Conservation (phyloP, 192 early-diverging fungal species). For the Thamnidium elegans region DNA sequence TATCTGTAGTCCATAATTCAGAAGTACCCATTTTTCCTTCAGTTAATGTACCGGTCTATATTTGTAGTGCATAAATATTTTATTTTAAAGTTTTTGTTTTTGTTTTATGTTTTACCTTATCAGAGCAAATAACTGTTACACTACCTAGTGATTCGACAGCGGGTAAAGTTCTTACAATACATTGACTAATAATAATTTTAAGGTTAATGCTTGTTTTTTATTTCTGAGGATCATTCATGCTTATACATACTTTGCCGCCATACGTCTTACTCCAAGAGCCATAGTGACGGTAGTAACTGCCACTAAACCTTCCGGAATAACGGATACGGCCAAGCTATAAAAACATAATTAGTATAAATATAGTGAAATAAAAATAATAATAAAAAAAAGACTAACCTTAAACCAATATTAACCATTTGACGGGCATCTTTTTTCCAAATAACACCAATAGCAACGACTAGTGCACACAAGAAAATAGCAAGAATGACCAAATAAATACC, state of each 20-base stretch:
- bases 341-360: slow-evolving; percentile 2
- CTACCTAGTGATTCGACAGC: slow-evolving; percentile 95
- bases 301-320: slow-evolving; percentile 97
- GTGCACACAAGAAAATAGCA: slow-evolving; percentile 74
- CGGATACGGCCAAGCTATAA: slow-evolving; percentile 80
- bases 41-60: slow-evolving; percentile 80
- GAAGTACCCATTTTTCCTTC: slow-evolving; percentile 96
- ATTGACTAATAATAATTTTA: slow-evolving; percentile 48
- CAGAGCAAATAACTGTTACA: slow-evolving; percentile 96
- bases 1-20: slow-evolving; percentile 78
- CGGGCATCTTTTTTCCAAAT: slow-evolving; percentile 62
- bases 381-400: slow-evolving; percentile 49
- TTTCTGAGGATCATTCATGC: slow-evolving; percentile 37
- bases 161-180: slow-evolving; percentile 89
- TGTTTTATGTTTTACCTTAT: slow-evolving; percentile 89
- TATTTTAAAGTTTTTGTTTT: slow-evolving; percentile 65
- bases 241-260: slow-evolving; percentile 59
- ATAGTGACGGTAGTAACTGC: slow-evolving; percentile 97
- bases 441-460: slow-evolving; percentile 83
- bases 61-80: neutral
- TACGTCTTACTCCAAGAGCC: slow-evolving; percentile 93
- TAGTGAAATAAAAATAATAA: neutral
- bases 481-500: slow-evolving; percentile 84
- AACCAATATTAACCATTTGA: slow-evolving; percentile 78
- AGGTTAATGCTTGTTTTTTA: slow-evolving; percentile 17